Evolutionary conservation across 1,284 basidiomycete genomes (phyloP).

Genomic region (Pascua sp.): DNA sequence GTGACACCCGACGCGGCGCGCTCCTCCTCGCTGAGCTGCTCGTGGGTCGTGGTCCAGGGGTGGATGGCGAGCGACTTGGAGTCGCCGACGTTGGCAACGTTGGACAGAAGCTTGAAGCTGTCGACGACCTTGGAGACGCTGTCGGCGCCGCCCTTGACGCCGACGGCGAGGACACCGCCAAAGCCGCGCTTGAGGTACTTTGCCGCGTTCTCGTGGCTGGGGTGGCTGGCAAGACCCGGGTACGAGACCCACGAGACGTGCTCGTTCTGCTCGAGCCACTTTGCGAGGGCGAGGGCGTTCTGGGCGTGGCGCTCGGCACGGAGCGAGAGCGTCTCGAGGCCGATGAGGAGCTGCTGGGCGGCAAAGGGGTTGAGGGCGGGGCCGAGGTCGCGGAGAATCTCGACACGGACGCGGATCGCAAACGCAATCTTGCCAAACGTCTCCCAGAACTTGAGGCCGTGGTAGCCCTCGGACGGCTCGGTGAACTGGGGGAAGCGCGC

Average conservation of each 20-base stretch:
- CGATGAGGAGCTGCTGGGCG: constrained; percentile 78
- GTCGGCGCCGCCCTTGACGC: constrained; percentile 64
- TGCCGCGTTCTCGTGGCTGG: constrained; percentile 61
- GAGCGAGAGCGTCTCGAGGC: constrained; percentile 79
- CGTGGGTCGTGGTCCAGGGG: constrained; percentile 74
- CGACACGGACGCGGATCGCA: constrained; percentile 50
- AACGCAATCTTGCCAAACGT: constrained; percentile 59
- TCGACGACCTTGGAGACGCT: constrained; percentile 69
- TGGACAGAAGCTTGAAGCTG: constrained; percentile 66
- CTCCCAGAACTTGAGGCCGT: constrained; percentile 69
- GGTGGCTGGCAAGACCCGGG: constrained; percentile 66
- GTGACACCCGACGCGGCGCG: constrained; percentile 69
- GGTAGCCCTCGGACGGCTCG: constrained; percentile 75
- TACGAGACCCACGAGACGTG: constrained; percentile 78
- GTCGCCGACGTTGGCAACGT: constrained; percentile 72
- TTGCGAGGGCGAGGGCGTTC: constrained; percentile 38
- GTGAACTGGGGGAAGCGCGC: constrained; percentile 64
- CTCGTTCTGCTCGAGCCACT: constrained; percentile 58
- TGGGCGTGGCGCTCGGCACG: constrained; percentile 51
- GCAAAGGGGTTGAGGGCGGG: constrained; percentile 73
- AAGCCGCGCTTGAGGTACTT: constrained; percentile 60
- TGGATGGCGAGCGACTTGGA: constrained; percentile 81
- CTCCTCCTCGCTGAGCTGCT: constrained; percentile 55
- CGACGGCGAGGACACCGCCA: constrained; percentile 78
- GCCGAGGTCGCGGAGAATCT: constrained; percentile 72